Conservation (phyloP, 306 rosid genomes). For the Begonia loranthoides region DNA sequence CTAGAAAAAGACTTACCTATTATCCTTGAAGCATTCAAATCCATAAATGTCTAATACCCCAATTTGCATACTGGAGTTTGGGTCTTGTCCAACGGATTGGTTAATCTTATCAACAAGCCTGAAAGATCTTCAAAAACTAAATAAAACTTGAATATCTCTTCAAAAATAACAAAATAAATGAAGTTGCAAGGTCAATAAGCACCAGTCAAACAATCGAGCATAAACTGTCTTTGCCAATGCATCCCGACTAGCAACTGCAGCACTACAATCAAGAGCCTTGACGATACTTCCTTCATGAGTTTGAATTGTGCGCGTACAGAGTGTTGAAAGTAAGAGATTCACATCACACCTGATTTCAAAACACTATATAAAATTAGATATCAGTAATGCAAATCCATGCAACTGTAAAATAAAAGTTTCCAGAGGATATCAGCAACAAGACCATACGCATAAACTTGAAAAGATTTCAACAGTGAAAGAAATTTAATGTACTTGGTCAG, state of each 20-base stretch:
- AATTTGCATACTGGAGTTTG: conserved; percentile 58
- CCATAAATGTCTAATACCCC: conserved; percentile 97
- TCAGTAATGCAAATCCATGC: no score
- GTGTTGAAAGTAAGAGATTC: conserved; percentile 54
- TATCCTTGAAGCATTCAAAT: conserved; percentile 94
- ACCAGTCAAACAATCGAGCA: conserved; percentile 89
- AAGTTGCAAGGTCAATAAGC: conserved; percentile 7
- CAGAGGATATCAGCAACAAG: no score
- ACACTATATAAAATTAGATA: neutral
- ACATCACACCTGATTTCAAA: conserved; percentile 56
- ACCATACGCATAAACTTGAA: no score
- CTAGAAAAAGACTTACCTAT: conserved; percentile 37
- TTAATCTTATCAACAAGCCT: conserved; percentile 98
- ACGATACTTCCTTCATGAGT: conserved; percentile 85
- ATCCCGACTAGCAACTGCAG: conserved; percentile 86
- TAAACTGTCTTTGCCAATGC: conserved; percentile 89
- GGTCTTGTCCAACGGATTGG: conserved; percentile 85
- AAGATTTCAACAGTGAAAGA: no score
- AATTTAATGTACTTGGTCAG: neutral
- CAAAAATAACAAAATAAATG: neutral
- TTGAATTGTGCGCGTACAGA: conserved; percentile 82
- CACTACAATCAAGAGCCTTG: conserved; percentile 86
- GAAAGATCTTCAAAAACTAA: conserved; percentile 19
- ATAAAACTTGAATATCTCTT: neutral
- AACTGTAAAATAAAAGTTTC: no score